A percentile compares a stretch with the other conserved stretches of the same genome.
Conservation (phyloP, 345 rosid genomes). For the Linum usitatissimum region DNA sequence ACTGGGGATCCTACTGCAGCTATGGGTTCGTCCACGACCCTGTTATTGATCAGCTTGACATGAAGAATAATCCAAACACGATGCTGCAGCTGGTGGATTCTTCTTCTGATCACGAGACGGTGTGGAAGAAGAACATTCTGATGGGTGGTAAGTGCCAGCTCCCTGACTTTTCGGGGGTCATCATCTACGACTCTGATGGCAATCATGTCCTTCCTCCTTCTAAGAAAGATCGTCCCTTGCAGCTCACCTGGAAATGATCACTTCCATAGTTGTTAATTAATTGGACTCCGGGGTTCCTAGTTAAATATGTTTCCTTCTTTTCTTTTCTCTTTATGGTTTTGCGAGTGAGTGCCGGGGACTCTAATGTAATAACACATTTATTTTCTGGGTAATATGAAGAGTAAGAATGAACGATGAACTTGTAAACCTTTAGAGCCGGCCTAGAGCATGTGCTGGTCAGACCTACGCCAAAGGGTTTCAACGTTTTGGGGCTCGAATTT, state of each 20-base stretch:
- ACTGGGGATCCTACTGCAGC: slow-evolving; percentile 36
- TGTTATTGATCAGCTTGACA: slow-evolving; percentile 40
- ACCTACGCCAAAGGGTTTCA: too few species aligned
- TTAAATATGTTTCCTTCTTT: too few species aligned
- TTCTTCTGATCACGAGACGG: slow-evolving; percentile 18
- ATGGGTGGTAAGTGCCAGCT: slow-evolving; percentile 91
- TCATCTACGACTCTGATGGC: slow-evolving; percentile 62
- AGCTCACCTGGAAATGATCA: slow-evolving; percentile 57
- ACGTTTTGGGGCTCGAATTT: too few species aligned
- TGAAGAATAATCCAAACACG: slow-evolving; percentile 22
- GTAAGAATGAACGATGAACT: too few species aligned
- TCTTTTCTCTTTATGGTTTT: too few species aligned
- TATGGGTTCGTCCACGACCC: slow-evolving; percentile 42
- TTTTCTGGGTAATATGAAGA: too few species aligned
- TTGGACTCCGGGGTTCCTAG: too few species aligned
- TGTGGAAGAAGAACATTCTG: slow-evolving; percentile 86
- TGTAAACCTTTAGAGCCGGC: too few species aligned
- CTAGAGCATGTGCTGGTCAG: too few species aligned
- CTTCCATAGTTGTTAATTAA: too few species aligned
- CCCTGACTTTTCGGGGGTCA: slow-evolving; percentile 85
- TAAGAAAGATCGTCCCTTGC: slow-evolving; percentile 33
- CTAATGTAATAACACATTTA: too few species aligned
- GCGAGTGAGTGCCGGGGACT: too few species aligned
- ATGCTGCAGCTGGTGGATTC: slow-evolving; percentile 15
- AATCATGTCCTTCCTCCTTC: slow-evolving; percentile 37